These are phyloP conservation scores for rapeseed (Brassica napus) DNA, from an alignment of 345 rosid genomes.

Conservation along the genomic window DNA sequence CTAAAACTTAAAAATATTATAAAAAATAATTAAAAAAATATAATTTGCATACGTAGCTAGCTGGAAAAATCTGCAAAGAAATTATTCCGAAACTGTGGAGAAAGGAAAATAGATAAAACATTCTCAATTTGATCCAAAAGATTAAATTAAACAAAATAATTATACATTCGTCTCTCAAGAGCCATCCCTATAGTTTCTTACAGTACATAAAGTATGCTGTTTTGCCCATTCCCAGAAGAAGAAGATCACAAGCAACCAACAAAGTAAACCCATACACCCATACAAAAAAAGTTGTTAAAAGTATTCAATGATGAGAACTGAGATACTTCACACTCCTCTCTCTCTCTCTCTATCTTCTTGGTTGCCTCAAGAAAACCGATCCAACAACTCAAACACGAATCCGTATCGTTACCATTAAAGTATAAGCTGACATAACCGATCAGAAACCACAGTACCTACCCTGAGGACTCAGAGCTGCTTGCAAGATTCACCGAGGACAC, in stretches of 20 bases:
- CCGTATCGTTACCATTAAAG: conserved; percentile 18
- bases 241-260: conserved; percentile 15
- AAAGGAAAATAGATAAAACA: neutral
- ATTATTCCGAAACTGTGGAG: neutral
- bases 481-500: conserved; percentile 53
- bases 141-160: conserved; percentile 17
- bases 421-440: conserved; percentile 19
- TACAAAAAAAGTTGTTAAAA: conserved; percentile 18
- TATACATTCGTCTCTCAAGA: conserved; percentile 33
- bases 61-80: neutral
- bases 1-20: no score
- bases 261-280: conserved; percentile 19
- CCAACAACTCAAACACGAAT: conserved; percentile 23
- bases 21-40: no score
- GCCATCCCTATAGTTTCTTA: conserved; percentile 29
- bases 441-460: conserved; percentile 12
- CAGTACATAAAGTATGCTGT: conserved; percentile 19
- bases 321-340: conserved; percentile 19
- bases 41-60: neutral
- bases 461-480: conserved; percentile 29
- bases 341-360: conserved; percentile 9
- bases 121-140: neutral
- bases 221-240: neutral
- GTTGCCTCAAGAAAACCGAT: conserved; percentile 13
- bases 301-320: conserved; percentile 21